Evolutionary conservation across 768 basidiomycete species (phyloP).

Genomic region (Tephrocybe sp.): DNA sequence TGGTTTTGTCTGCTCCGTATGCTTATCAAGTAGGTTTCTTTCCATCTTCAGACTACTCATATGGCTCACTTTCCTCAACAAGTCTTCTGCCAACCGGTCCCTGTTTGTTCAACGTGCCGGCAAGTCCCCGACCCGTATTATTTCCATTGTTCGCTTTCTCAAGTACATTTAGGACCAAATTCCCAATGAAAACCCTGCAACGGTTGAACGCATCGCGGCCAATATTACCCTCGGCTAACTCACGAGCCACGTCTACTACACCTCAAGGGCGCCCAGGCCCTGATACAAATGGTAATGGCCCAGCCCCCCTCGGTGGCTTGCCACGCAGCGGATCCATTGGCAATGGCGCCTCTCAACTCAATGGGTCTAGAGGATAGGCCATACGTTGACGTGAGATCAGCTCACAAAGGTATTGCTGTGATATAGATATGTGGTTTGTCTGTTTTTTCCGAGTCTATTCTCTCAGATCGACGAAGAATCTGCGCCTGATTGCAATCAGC

Average conservation of each 20-base stretch:
- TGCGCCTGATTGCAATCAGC: slow-evolving; percentile 28
- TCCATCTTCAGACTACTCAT: slow-evolving; percentile 3
- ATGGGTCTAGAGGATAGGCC: slow-evolving; percentile 16
- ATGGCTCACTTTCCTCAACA: neutral
- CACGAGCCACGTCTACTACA: slow-evolving; percentile 32
- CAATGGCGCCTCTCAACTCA: slow-evolving; percentile 10
- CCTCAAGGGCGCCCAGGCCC: slow-evolving; percentile 26
- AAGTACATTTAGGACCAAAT: slow-evolving; percentile 72
- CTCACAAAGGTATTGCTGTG: slow-evolving; percentile 47
- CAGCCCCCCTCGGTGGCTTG: slow-evolving; percentile 6
- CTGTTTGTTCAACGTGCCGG: slow-evolving; percentile 95
- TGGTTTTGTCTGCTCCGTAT: slow-evolving; percentile 98
- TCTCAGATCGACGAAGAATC: slow-evolving; percentile 41
- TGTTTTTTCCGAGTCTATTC: slow-evolving; percentile 10
- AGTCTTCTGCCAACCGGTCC: slow-evolving; percentile 95
- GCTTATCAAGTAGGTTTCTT: slow-evolving; percentile 80
- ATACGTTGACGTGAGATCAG: neutral
- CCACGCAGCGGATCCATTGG: slow-evolving; percentile 20
- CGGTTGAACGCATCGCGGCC: slow-evolving; percentile 66
- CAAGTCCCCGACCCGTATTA: slow-evolving; percentile 33
- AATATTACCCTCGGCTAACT: slow-evolving; percentile 22
- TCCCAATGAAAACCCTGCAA: slow-evolving; percentile 90
- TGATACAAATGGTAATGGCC: slow-evolving; percentile 19
- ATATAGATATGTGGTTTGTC: slow-evolving; percentile 51
- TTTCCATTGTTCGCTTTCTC: slow-evolving; percentile 7